Percentiles rank a stretch among this genome's conserved stretches.
Conservation (phyloP, 352 stramenopile genomes). For the Phytophthora tentaculata region DNA sequence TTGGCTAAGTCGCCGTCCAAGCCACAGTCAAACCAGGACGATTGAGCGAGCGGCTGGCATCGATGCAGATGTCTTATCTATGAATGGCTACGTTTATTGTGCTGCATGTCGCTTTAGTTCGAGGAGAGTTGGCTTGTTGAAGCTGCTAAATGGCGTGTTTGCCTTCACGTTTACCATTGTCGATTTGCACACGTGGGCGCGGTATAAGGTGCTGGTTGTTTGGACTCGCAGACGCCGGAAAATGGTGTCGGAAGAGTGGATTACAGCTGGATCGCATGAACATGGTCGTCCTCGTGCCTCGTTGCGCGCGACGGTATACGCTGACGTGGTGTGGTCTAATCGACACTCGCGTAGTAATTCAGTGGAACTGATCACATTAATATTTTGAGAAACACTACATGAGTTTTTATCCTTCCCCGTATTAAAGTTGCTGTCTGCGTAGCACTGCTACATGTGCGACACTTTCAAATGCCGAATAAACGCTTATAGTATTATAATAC, state of each 20-base stretch:
- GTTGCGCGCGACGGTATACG: slow-evolving; percentile 1
- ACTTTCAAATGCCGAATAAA: too few relatives aligned
- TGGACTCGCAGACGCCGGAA: slow-evolving; percentile 9
- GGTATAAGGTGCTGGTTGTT: slow-evolving; percentile 13
- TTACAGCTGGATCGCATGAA: slow-evolving; percentile 6
- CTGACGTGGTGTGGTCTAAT: slow-evolving; percentile 25
- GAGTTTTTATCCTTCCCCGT: too few relatives aligned
- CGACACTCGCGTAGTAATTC: slow-evolving; percentile 10
- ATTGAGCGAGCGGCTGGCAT: slow-evolving; percentile 9
- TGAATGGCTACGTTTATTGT: slow-evolving; percentile 8
- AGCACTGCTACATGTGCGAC: too few relatives aligned
- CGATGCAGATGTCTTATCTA: slow-evolving; percentile 17
- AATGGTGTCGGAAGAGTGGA: slow-evolving; percentile 7
- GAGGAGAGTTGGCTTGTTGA: slow-evolving; percentile 6
- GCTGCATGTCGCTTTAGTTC: background rate
- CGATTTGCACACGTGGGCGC: background rate
- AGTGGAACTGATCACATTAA: background rate
- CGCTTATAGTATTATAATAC: too few relatives aligned
- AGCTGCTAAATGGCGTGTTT: slow-evolving; percentile 11
- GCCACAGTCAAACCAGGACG: slow-evolving; percentile 30
- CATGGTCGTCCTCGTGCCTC: slow-evolving; percentile 13
- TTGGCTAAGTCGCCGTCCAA: slow-evolving; percentile 18
- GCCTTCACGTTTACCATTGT: slow-evolving; percentile 15
- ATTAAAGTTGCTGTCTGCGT: too few relatives aligned
- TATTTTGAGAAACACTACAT: too few relatives aligned